These are phyloP conservation scores for Thelonectria rubi DNA, from an alignment of 2,329 filamentous ascomycete species.

Conservation along the genomic window DNA sequence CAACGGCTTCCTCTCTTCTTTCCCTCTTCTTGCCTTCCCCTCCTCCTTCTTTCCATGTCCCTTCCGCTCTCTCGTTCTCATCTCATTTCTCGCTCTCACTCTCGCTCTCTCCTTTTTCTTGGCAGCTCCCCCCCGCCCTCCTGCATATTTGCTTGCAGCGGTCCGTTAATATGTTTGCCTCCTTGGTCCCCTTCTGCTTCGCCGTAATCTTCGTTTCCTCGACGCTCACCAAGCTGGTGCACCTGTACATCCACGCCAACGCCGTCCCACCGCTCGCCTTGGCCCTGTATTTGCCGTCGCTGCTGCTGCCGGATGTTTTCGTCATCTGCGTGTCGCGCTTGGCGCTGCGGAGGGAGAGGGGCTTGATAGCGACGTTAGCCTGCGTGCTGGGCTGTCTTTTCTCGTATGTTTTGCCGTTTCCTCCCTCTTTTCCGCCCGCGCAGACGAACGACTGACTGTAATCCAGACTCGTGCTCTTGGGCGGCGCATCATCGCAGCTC, in stretches of 20 bases:
- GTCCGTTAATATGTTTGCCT: slow-evolving; percentile 33
- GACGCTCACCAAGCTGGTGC: slow-evolving; percentile 42
- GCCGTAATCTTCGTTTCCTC: slow-evolving; percentile 43
- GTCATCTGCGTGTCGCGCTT: slow-evolving; percentile 41
- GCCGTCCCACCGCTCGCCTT: slow-evolving; percentile 39
- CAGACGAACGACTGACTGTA: slow-evolving; percentile 7
- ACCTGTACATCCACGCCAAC: slow-evolving; percentile 42
- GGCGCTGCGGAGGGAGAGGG: slow-evolving; percentile 41
- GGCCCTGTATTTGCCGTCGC: slow-evolving; percentile 43
- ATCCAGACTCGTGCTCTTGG: slow-evolving; percentile 40
- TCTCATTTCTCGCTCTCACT: slow-evolving; percentile 6
- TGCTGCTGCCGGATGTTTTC: slow-evolving; percentile 42
- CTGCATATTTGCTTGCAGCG: background rate
- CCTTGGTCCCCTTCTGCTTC: slow-evolving; percentile 43
- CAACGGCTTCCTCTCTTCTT: background rate
- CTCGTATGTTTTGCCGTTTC: slow-evolving; percentile 35
- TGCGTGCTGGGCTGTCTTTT: slow-evolving; percentile 39
- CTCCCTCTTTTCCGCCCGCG: background rate
- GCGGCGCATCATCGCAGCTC: slow-evolving; percentile 45
- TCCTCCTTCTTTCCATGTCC: background rate
- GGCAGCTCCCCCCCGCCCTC: background rate
- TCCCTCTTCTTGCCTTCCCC: background rate
- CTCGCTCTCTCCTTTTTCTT: slow-evolving; percentile 7
- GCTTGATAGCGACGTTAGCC: slow-evolving; percentile 35
- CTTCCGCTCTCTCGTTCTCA: slow-evolving; percentile 3